Percentiles rank a stretch among this genome's conserved stretches.
phyloP scores from a whole-genome alignment of 306 rosid genomes.

The Cucumis cinereus region DNA sequence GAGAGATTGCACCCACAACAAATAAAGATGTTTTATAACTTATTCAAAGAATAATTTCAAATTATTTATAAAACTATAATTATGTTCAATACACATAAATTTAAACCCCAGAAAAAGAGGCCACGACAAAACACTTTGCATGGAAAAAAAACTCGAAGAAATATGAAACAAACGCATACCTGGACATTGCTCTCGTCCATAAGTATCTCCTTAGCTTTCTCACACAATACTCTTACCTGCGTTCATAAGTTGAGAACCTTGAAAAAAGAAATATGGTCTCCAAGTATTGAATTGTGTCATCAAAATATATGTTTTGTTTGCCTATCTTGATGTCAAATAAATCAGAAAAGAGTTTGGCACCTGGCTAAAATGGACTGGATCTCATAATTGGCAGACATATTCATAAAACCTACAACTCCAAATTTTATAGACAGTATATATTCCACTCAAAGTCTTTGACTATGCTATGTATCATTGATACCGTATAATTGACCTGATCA shows the following conservation, averaged over 20 bases:
- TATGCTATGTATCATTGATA: neutral
- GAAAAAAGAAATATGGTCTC: neutral
- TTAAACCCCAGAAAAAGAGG: neutral
- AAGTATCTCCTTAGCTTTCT: constrained; percentile 87
- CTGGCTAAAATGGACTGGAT: neutral
- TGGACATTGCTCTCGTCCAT: constrained; percentile 99
- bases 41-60: neutral
- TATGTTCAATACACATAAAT: neutral
- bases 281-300: neutral
- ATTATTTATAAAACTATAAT: neutral
- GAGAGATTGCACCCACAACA: no score
- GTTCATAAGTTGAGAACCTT: constrained; percentile 2
- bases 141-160: neutral
- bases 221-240: constrained; percentile 77
- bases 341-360: neutral
- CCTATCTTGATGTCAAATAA: neutral
- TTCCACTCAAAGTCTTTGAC: neutral
- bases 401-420: neutral
- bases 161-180: constrained; percentile 21
- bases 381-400: neutral
- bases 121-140: neutral
- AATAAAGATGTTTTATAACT: no score
- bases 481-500: neutral
- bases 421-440: neutral
- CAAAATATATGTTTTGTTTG: neutral